Base-by-base conservation (phyloP, 345 rosid genomes). In the Reutealis trisperma region DNA sequence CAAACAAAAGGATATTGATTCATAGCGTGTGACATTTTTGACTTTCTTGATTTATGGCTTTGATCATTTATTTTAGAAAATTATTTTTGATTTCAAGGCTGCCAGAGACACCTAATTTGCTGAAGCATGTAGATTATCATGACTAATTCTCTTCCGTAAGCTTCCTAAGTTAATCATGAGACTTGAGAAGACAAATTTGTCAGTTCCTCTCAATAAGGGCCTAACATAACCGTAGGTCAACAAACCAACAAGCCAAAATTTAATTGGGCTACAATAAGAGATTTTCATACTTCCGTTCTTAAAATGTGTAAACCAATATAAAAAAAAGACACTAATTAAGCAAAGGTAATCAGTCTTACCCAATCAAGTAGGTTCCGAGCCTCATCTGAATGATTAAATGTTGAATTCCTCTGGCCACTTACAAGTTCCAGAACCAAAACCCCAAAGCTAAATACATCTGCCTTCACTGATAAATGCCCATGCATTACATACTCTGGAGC, bases 401-500 rank as follows among this genome's bases (percentile, higher is more conserved):
- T 77, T 34, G 86, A 92, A 84, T 94, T 96, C 81, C 81, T 91
- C 77, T 89, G 93, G 59, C 94, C 97, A 74, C 97, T 90, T 78
- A 94, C 81, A 77, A 96, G 80, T 89, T 96, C 99, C 25, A 96
- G 75, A 61, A 96, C 87, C 85, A 96, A 67, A 84, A 96, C 99
- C 18, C 99, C 99, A 3, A 94, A 96, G 93, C 99, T 96, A 80
- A 90, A 96, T 45, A 96, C 93, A 70, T 96, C 98, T 49, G 93
- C 99, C 77, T 92, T 92, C 75, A 81, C 91, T 0, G 99, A 91
- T 67, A 96, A 80, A 80, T 71, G 86, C 37, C 98, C 93, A 5
- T 89, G 90, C 98, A 92, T 92, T 70, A 92, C 85, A 5, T 96
- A 96, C 81, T 96, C 98, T 2, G 99, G 99, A 3, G 99, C 98